phyloP scores from a whole-genome alignment of 108 stramenopile genomes.

The Aurantiochytrium sp. region DNA sequence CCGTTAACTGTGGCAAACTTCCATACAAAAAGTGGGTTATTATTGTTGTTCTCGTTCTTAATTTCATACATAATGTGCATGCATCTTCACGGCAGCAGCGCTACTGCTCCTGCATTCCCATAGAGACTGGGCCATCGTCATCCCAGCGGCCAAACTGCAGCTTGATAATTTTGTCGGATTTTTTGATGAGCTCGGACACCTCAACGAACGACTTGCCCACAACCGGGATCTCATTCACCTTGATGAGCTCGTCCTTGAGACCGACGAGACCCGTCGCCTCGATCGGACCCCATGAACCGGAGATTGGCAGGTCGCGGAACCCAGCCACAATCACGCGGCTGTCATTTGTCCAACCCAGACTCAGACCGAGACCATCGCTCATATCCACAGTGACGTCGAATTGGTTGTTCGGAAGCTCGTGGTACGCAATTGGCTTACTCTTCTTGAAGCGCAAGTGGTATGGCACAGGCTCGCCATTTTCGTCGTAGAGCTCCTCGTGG shows the following conservation, averaged over 20 bases:
- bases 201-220: conserved; percentile 2
- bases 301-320: not conserved
- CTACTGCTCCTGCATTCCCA: not conserved
- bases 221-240: not conserved
- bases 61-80: too few relatives aligned
- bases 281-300: not conserved
- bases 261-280: not conserved
- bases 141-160: not conserved
- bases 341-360: conserved; percentile 1
- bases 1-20: too few relatives aligned
- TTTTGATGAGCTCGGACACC: not conserved
- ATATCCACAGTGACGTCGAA: conserved; percentile 3
- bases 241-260: not conserved
- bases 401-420: conserved; percentile 1
- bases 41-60: too few relatives aligned
- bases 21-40: too few relatives aligned
- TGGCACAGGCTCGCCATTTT: not conserved
- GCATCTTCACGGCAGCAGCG: too few relatives aligned
- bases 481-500: not conserved
- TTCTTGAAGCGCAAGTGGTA: conserved; percentile 11
- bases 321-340: conserved; percentile 6
- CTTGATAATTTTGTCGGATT: not conserved
- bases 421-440: not conserved
- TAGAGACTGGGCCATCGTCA: not conserved
- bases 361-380: conserved; percentile 5